A percentile compares a stretch with the other conserved stretches of the same genome.
Evolutionary conservation across 1,284 basidiomycete species (phyloP).

Genomic region (Moniliophthora roreri): DNA sequence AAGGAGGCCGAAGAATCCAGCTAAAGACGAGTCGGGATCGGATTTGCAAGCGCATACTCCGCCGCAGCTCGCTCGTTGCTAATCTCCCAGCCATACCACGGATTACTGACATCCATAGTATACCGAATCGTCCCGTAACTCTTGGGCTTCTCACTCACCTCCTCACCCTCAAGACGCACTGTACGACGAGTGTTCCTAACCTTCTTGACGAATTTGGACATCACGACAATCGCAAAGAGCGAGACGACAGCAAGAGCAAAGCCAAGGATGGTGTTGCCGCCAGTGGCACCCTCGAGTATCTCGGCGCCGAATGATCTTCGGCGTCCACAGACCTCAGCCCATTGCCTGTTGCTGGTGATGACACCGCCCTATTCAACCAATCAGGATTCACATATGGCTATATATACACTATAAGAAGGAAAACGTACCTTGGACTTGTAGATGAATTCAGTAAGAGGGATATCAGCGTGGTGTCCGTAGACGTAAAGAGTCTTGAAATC

Average conservation of each 20-base stretch:
- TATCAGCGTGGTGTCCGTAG: constrained; percentile 67
- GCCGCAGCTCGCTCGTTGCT: neutral
- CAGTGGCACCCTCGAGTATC: constrained; percentile 28
- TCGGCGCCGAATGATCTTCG: constrained; percentile 31
- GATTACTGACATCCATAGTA: neutral
- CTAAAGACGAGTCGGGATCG: too few species aligned
- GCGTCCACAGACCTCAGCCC: constrained; percentile 56
- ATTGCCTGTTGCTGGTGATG: constrained; percentile 67
- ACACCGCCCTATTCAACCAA: constrained; percentile 49
- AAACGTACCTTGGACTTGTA: constrained; percentile 66
- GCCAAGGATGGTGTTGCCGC: constrained; percentile 39
- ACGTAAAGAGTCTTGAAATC: constrained; percentile 62
- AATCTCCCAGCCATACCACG: constrained; percentile 1
- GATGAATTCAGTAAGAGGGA: constrained; percentile 78
- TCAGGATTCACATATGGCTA: neutral
- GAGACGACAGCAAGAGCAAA: constrained; percentile 45
- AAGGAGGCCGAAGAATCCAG: neutral
- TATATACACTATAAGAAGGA: neutral
- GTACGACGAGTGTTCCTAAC: constrained; percentile 9
- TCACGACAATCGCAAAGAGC: constrained; percentile 42
- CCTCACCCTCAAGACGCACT: constrained; percentile 12
- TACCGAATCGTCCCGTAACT: too few species aligned
- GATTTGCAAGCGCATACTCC: neutral
- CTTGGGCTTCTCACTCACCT: constrained; percentile 5
- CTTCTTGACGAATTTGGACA: constrained; percentile 27